Evolutionary conservation across 495 filamentous ascomycete species (phyloP).

Genomic region (Recurvomyces mirabilis): DNA sequence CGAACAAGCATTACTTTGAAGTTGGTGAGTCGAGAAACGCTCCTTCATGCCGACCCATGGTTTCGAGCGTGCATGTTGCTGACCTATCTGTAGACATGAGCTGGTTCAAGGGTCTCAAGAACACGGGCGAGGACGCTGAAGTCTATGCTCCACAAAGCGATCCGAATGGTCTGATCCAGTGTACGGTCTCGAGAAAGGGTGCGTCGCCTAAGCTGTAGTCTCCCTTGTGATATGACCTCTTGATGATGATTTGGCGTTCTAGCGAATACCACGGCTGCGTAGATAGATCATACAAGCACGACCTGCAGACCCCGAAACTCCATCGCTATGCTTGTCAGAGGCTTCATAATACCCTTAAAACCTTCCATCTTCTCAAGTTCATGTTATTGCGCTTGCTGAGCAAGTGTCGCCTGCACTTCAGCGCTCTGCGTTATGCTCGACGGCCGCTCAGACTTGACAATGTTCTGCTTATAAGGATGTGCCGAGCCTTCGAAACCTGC

Average conservation of each 20-base stretch:
- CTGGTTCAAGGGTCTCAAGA: conserved; percentile 96
- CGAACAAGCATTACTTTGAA: conserved; percentile 98
- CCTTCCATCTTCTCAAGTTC: too few species aligned
- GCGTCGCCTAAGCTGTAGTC: conserved; percentile 9
- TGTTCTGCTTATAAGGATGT: conserved; percentile 85
- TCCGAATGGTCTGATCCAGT: conserved; percentile 93
- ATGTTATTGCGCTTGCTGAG: conserved; percentile 4
- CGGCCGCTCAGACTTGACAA: conserved; percentile 49
- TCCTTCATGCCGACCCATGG: too few species aligned
- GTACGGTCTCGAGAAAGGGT: conserved; percentile 64
- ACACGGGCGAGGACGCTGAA: conserved; percentile 92
- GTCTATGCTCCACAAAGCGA: conserved; percentile 88
- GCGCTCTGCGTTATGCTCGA: conserved; percentile 29
- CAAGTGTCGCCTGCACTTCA: conserved; percentile 35
- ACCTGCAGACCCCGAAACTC: neutral
- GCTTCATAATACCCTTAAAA: neutral
- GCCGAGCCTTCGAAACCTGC: conserved; percentile 77
- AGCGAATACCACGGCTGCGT: neutral
- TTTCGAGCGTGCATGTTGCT: conserved; percentile 13
- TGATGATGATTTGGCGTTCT: conserved; percentile 1
- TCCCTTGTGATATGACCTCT: too few species aligned
- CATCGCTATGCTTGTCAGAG: conserved; percentile 6
- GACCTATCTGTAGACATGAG: conserved; percentile 55
- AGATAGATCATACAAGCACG: neutral
- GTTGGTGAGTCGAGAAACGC: conserved; percentile 86